Evolutionary conservation across 768 basidiomycete species (phyloP).

Genomic region (Harrya chromipes): DNA sequence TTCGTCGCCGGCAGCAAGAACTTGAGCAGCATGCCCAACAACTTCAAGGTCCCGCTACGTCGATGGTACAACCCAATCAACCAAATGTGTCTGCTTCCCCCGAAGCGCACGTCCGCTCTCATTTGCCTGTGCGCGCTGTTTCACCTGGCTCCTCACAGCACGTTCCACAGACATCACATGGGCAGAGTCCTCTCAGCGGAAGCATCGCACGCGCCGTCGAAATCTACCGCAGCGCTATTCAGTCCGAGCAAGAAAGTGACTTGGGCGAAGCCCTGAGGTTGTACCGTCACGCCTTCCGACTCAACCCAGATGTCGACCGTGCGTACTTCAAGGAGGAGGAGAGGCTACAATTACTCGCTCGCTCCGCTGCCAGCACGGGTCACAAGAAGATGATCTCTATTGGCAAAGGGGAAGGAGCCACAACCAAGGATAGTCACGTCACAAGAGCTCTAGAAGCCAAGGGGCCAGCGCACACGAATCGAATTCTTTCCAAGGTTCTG

Average conservation of each 20-base stretch:
- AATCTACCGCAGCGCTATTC: conserved; percentile 67
- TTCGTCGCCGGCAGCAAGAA: conserved; percentile 36
- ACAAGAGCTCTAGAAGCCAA: conserved; percentile 53
- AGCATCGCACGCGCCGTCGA: conserved; percentile 51
- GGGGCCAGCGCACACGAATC: conserved; percentile 25
- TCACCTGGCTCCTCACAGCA: conserved; percentile 10
- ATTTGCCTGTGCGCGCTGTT: background rate
- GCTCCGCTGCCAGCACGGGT: conserved; percentile 37
- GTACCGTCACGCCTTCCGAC: conserved; percentile 78
- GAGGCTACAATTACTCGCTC: conserved; percentile 14
- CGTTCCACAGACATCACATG: conserved; percentile 20
- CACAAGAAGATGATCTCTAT: conserved; percentile 78
- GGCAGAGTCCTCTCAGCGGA: conserved; percentile 32
- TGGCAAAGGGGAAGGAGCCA: conserved; percentile 58
- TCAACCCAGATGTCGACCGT: conserved; percentile 73
- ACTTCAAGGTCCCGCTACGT: background rate
- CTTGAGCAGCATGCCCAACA: conserved; percentile 10
- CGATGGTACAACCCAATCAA: background rate
- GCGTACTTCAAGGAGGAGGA: conserved; percentile 61
- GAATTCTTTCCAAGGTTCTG: conserved; percentile 48
- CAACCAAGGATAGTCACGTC: conserved; percentile 66
- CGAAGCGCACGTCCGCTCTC: conserved; percentile 6
- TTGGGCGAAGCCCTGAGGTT: conserved; percentile 72
- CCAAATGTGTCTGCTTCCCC: background rate
- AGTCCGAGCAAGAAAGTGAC: conserved; percentile 68